These are phyloP conservation scores for Didymella sp. DNA, from an alignment of 2,329 filamentous ascomycete species.

Conservation along the genomic window DNA sequence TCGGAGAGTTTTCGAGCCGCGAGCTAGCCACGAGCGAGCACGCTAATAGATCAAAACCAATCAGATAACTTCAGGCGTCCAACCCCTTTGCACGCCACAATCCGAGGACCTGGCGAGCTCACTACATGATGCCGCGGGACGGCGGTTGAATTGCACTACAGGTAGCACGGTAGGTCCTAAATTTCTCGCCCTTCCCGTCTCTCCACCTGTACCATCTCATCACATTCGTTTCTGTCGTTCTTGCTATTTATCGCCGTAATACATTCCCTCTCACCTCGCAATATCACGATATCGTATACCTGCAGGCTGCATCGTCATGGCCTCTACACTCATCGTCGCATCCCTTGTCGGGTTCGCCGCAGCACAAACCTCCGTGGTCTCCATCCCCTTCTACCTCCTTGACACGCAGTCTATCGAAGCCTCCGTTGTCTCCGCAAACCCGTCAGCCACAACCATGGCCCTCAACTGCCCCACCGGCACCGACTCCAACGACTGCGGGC, in stretches of 20 bases:
- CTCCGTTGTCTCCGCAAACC: conserved; percentile 26
- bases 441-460: conserved; percentile 22
- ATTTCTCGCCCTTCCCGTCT: not conserved
- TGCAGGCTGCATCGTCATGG: not conserved
- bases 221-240: not conserved
- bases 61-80: conserved; percentile 2
- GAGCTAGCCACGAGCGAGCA: not conserved
- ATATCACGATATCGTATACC: not conserved
- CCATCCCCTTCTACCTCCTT: conserved; percentile 22
- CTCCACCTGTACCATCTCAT: not conserved
- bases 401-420: conserved; percentile 17
- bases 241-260: not conserved
- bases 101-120: not conserved
- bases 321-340: conserved; percentile 12
- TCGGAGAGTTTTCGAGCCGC: not conserved
- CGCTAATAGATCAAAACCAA: not conserved
- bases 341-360: conserved; percentile 16
- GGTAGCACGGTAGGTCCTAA: not conserved
- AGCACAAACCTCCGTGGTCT: conserved; percentile 27
- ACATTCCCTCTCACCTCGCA: not conserved
- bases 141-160: not conserved
- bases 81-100: conserved; percentile 6
- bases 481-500: conserved; percentile 24
- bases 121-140: not conserved
- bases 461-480: conserved; percentile 21